Evolutionary conservation across 331 rosid species (phyloP), one percentile per base, ranked within the genome.

Genomic region (Telfairia occidentalis): DNA sequence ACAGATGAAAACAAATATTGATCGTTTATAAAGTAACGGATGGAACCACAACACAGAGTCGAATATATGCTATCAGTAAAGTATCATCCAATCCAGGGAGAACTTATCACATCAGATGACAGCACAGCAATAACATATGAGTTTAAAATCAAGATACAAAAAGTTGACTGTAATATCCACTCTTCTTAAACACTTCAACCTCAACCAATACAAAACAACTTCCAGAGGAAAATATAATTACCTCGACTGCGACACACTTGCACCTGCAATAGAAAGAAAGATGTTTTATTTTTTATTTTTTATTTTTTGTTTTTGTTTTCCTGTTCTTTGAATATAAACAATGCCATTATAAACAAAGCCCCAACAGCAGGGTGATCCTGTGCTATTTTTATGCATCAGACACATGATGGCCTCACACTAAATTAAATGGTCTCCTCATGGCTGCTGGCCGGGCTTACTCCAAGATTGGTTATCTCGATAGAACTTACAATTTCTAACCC

Each of bases 191-290:
- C n/a, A n/a, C 37, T 43, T 16, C 18, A 42, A 69, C 50, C 43
- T 43, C 74, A 66, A 38, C 73, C 30, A 43, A 40, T 35, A 35
- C 35, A 23, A 67, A 67, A 67, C 74, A 67, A 66, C 73, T 66
- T 66, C 73, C n/a, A 40, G 11, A 66, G 73, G 40, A 19, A 9
- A 64, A 67, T 12, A 67, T 5, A 24, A 67, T 67, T 42, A 67
- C 34, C 37, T 67, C 11, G 74, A 7, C 34, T 42, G 34, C 7
- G 74, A 67, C 11, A 13, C 74, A 67, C 74, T 42, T 5, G 73
- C 73, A 67, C 54, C 73, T 67, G 73, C 74, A 42, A 5, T 7
- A 40, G 21, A 67, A 26, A 66, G 73, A 42, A 7, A 67, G 0
- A 42, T 42, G 53, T 21, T 18, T 60, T 12, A 42, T 21, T 42